phyloP scores from a whole-genome alignment of 1,139 yeast genomes.

The Blastobotrys arbuscula region DNA sequence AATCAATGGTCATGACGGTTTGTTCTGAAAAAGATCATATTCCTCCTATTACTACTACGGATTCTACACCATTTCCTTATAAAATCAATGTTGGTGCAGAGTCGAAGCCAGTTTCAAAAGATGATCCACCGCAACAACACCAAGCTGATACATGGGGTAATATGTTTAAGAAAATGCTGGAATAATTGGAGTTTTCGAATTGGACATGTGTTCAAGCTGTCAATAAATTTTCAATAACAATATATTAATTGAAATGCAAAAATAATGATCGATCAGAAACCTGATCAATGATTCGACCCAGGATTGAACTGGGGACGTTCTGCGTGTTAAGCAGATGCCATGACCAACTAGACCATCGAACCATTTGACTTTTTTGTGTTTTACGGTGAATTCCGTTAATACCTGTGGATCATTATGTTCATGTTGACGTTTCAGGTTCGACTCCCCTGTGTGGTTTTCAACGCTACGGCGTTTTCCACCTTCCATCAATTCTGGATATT shows the following conservation, averaged over 20 bases:
- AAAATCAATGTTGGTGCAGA: slow-evolving; percentile 32
- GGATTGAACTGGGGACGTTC: slow-evolving; percentile 99
- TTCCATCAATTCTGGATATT: no score
- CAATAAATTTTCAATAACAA: neutral
- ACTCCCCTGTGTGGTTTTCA: no score
- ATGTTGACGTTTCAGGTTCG: no score
- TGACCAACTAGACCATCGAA: slow-evolving; percentile 97
- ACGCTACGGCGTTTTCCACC: no score
- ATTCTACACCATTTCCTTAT: slow-evolving; percentile 64
- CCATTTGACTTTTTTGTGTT: slow-evolving; percentile 33
- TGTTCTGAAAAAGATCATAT: slow-evolving; percentile 59
- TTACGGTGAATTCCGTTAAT: no score
- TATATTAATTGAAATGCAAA: neutral
- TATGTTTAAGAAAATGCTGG: slow-evolving; percentile 32
- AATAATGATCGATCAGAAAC: neutral
- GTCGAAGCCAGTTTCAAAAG: slow-evolving; percentile 10
- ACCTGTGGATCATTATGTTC: no score
- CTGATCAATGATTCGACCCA: slow-evolving; percentile 99
- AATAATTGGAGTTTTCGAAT: neutral
- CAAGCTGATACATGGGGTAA: slow-evolving; percentile 30
- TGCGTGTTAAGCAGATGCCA: slow-evolving; percentile 99
- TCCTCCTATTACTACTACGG: slow-evolving; percentile 68
- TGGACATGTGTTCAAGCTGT: neutral
- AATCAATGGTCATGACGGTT: slow-evolving; percentile 45
- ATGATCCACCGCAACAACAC: slow-evolving; percentile 6